A percentile compares a stretch with the other conserved stretches of the same genome.
These are phyloP conservation scores for Calycina marina DNA, from an alignment of 2,329 filamentous ascomycete species.

Conservation along the genomic window DNA sequence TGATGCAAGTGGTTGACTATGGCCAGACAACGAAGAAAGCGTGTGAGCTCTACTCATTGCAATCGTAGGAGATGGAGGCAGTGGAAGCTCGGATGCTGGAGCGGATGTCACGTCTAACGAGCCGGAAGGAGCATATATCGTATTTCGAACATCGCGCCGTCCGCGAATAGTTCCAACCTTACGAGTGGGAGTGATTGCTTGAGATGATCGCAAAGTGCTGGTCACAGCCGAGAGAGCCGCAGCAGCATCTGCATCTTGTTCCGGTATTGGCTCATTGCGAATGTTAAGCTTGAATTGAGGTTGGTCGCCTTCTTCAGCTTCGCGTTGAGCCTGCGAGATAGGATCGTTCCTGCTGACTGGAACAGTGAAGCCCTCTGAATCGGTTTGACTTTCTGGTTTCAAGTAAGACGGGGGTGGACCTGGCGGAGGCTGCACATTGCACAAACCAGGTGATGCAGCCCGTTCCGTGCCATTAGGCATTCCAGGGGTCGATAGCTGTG, in stretches of 20 bases:
- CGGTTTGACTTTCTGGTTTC: conserved; percentile 33
- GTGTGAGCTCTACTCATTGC: conserved; percentile 29
- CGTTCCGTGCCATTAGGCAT: conserved; percentile 33
- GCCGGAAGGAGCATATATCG: conserved; percentile 50
- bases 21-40: conserved; percentile 43
- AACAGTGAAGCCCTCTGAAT: conserved; percentile 66
- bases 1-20: conserved; percentile 41
- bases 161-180: conserved; percentile 69
- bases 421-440: conserved; percentile 36
- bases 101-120: conserved; percentile 14
- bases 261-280: conserved; percentile 59
- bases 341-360: conserved; percentile 47
- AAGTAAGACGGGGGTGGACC: conserved; percentile 29
- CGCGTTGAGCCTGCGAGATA: conserved; percentile 59
- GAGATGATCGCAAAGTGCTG: conserved; percentile 50
- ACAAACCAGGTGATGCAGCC: conserved; percentile 26
- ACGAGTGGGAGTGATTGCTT: conserved; percentile 46
- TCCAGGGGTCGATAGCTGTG: neutral
- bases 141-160: conserved; percentile 82
- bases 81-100: conserved; percentile 7
- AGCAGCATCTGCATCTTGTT: conserved; percentile 62
- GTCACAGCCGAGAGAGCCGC: conserved; percentile 64
- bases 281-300: conserved; percentile 67
- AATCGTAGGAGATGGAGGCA: conserved; percentile 23
- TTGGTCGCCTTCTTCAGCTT: conserved; percentile 45